Evolutionary conservation across 192 early-diverging fungal genomes (phyloP).

Genomic region (Backusella morwellensis): DNA sequence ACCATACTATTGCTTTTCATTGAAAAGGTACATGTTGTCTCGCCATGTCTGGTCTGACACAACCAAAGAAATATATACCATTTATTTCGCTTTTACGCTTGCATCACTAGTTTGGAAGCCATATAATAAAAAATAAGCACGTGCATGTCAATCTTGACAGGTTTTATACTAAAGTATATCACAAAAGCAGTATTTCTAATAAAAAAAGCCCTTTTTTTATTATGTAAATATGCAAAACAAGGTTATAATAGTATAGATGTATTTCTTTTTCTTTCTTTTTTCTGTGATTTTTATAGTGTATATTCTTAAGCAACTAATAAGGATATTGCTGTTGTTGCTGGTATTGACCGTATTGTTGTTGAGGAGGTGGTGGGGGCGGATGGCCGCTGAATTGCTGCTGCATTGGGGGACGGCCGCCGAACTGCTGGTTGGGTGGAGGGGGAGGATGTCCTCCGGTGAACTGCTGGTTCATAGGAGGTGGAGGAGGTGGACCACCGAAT

Average conservation of each 20-base stretch:
- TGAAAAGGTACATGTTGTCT: no score
- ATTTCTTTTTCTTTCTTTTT: not conserved
- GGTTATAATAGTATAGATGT: not conserved
- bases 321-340: not conserved
- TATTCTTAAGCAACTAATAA: not conserved
- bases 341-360: slow-evolving; percentile 1
- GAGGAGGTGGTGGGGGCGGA: not conserved
- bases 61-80: no score
- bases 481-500: slow-evolving; percentile 5
- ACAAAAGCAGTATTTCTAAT: not conserved
- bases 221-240: not conserved
- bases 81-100: no score
- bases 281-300: not conserved
- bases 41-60: no score
- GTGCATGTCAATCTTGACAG: no score
- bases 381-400: not conserved
- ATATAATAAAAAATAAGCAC: no score
- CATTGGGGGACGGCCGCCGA: not conserved
- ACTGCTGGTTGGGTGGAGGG: slow-evolving; percentile 5
- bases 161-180: no score
- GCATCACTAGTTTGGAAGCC: no score
- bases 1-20: no score
- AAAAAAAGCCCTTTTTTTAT: not conserved
- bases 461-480: not conserved
- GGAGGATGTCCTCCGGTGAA: not conserved